Percentiles rank a stretch among this genome's conserved stretches.
phyloP scores from a whole-genome alignment of 2,329 filamentous ascomycete species.

The Colletotrichum gloeosporioides region DNA sequence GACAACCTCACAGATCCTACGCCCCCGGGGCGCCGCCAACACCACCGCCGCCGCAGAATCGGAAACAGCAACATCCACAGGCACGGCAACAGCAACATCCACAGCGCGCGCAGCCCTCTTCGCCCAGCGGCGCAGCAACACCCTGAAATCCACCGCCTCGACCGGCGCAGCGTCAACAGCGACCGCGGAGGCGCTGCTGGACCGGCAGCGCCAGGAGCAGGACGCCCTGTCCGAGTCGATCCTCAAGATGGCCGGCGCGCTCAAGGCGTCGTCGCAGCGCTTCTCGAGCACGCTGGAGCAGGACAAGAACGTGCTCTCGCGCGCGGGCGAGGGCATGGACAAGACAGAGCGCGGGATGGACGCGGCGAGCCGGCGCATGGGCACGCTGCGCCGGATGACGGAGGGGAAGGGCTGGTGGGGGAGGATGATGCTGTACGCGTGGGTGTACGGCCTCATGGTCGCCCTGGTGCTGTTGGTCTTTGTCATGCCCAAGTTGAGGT shows the following conservation, averaged over 20 bases:
- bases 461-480: constrained; percentile 81
- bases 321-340: constrained; percentile 77
- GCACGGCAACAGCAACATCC: constrained; percentile 37
- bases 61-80: constrained; percentile 27
- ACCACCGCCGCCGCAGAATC: constrained; percentile 20
- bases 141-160: constrained; percentile 29
- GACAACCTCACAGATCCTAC: constrained; percentile 29
- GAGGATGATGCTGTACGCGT: constrained; percentile 80
- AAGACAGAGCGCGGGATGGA: constrained; percentile 79
- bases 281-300: constrained; percentile 76
- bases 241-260: constrained; percentile 76
- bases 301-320: constrained; percentile 73
- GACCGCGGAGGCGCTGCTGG: constrained; percentile 73
- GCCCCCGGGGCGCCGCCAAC: constrained; percentile 32
- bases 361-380: constrained; percentile 78
- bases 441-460: constrained; percentile 85
- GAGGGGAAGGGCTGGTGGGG: constrained; percentile 91
- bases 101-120: constrained; percentile 51
- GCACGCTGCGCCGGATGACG: constrained; percentile 76
- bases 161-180: constrained; percentile 47
- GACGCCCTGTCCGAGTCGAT: constrained; percentile 82
- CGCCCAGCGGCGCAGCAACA: constrained; percentile 36
- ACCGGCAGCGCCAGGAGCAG: constrained; percentile 81
- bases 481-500: constrained; percentile 85
- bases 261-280: constrained; percentile 76